Evolutionary conservation across 768 basidiomycete genomes (phyloP).

Genomic region (Rhizopogon sp.): DNA sequence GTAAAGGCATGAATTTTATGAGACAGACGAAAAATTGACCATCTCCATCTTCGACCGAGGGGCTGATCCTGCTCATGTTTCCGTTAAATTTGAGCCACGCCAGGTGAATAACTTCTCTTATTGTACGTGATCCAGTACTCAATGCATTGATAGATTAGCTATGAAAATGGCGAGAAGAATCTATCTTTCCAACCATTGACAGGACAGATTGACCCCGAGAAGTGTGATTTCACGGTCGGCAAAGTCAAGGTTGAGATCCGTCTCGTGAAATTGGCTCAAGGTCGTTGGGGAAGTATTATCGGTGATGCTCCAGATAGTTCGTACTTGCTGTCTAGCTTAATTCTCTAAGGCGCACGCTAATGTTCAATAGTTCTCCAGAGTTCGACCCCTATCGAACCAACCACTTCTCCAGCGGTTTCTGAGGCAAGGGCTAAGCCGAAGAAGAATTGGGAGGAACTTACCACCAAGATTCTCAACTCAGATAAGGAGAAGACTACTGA

Average conservation of each 20-base stretch:
- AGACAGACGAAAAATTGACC: conserved; percentile 71
- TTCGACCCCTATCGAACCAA: conserved; percentile 20
- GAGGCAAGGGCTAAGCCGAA: conserved; percentile 31
- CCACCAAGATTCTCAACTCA: conserved; percentile 53
- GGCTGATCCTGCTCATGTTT: conserved; percentile 60
- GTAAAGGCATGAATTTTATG: conserved; percentile 80
- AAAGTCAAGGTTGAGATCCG: conserved; percentile 88
- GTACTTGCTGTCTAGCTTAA: conserved; percentile 17
- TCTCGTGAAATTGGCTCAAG: conserved; percentile 59
- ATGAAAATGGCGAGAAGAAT: conserved; percentile 64
- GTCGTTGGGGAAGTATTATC: conserved; percentile 71
- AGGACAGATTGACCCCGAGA: conserved; percentile 67
- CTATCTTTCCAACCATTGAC: conserved; percentile 76
- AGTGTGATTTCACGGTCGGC: conserved; percentile 63
- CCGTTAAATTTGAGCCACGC: conserved; percentile 58
- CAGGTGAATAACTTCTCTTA: conserved; percentile 36
- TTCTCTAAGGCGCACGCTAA: conserved; percentile 12
- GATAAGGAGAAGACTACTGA: conserved; percentile 68
- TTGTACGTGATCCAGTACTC: not conserved
- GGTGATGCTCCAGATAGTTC: conserved; percentile 75
- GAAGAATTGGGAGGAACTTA: conserved; percentile 92
- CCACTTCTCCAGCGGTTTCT: conserved; percentile 32
- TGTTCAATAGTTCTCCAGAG: conserved; percentile 7
- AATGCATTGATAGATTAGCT: conserved; percentile 23
- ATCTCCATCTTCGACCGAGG: conserved; percentile 77